A percentile compares a stretch with the other conserved stretches of the same genome.
These are phyloP conservation scores for Saccharomycopsis babjevae DNA, from an alignment of 805 yeast genomes.

Conservation along the genomic window DNA sequence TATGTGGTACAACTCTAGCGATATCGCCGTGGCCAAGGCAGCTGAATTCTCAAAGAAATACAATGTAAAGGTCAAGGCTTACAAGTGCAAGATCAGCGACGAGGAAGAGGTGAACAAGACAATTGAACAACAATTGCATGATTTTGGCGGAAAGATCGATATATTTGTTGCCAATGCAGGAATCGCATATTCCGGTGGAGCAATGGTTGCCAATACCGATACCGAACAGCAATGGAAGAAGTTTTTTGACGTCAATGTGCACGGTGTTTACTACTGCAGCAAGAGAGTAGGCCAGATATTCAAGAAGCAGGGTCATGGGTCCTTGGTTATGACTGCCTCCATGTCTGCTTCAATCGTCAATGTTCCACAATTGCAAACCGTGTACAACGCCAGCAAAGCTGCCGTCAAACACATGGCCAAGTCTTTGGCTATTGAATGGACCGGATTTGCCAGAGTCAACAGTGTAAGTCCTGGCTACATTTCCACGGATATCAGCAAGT, in stretches of 20 bases:
- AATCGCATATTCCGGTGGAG: conserved; percentile 68
- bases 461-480: conserved; percentile 44
- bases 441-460: conserved; percentile 50
- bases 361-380: conserved; percentile 78
- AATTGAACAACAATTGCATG: conserved; percentile 42
- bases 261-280: conserved; percentile 74
- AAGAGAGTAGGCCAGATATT: conserved; percentile 64
- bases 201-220: conserved; percentile 36
- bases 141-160: conserved; percentile 73
- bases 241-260: conserved; percentile 66
- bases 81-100: conserved; percentile 49
- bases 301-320: conserved; percentile 60
- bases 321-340: conserved; percentile 76
- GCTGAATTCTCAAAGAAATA: conserved; percentile 43
- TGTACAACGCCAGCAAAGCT: conserved; percentile 82
- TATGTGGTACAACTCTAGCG: conserved; percentile 52
- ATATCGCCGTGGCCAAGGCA: conserved; percentile 52
- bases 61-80: conserved; percentile 52
- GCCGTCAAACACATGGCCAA: conserved; percentile 66
- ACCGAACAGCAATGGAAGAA: conserved; percentile 49
- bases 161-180: conserved; percentile 88
- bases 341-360: conserved; percentile 86
- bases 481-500: conserved; percentile 34
- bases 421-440: conserved; percentile 82
- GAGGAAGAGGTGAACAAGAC: conserved; percentile 38